Conservation (phyloP, 2,329 filamentous ascomycete species). For the Fusarium veterinarium region DNA sequence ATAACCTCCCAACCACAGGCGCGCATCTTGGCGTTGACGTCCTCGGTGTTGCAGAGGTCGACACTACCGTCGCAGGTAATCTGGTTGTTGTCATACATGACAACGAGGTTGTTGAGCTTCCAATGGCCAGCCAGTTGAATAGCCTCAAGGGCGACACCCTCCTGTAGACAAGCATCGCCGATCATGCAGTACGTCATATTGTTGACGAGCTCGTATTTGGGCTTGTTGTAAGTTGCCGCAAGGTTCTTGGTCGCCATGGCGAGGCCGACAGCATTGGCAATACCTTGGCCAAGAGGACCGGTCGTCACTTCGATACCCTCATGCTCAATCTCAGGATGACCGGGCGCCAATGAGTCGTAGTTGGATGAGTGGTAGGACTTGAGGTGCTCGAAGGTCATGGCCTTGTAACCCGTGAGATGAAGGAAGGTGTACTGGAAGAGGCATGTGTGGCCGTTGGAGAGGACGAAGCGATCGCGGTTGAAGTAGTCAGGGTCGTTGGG, state of each 20-base stretch:
- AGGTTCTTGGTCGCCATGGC: constrained; percentile 69
- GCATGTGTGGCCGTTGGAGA: constrained; percentile 70
- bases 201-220: constrained; percentile 59
- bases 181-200: constrained; percentile 68
- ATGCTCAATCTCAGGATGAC: constrained; percentile 68
- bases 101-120: constrained; percentile 65
- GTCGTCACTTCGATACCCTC: constrained; percentile 70
- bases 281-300: constrained; percentile 68
- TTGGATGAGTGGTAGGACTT: constrained; percentile 62
- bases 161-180: constrained; percentile 68
- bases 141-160: constrained; percentile 68
- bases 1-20: constrained; percentile 68
- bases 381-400: constrained; percentile 67
- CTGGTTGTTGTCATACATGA: constrained; percentile 72
- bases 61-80: constrained; percentile 69
- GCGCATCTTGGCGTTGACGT: constrained; percentile 68
- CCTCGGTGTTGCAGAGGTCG: constrained; percentile 64
- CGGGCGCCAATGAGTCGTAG: constrained; percentile 63
- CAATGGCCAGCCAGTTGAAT: constrained; percentile 67
- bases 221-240: constrained; percentile 64
- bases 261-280: constrained; percentile 70
- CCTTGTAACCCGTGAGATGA: constrained; percentile 64
- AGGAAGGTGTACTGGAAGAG: constrained; percentile 66
- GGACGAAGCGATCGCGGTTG: constrained; percentile 71
- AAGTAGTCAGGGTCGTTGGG: constrained; percentile 67